Conservation (phyloP, 164 flowering plant genomes). For the Santalum album region DNA sequence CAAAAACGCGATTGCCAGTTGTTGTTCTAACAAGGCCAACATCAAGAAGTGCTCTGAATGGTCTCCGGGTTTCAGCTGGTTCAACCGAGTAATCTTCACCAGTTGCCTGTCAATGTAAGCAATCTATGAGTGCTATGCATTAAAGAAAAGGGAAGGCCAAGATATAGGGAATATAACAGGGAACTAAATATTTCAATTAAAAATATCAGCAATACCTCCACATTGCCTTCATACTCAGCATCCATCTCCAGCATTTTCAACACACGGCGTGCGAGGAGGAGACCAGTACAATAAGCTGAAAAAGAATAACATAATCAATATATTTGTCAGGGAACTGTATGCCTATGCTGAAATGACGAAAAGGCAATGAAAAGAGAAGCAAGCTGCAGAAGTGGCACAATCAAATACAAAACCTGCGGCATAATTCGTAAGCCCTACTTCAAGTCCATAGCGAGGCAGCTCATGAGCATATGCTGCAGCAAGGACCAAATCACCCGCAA, state of each 20-base stretch:
- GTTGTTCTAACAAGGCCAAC: slow-evolving; percentile 63
- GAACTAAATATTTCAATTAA: background rate
- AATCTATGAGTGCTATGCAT: background rate
- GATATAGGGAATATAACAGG: too few species aligned
- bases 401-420: slow-evolving; percentile 55
- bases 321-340: too few species aligned
- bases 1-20: slow-evolving; percentile 69
- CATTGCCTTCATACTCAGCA: slow-evolving; percentile 56
- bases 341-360: too few species aligned
- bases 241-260: slow-evolving; percentile 62
- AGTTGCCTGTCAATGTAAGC: slow-evolving; percentile 28
- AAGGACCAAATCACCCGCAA: slow-evolving; percentile 78
- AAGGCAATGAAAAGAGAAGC: too few species aligned
- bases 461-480: slow-evolving; percentile 82
- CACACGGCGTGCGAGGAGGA: slow-evolving; percentile 59
- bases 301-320: background rate
- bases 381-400: background rate
- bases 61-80: slow-evolving; percentile 60
- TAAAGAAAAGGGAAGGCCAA: background rate
- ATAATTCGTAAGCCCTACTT: slow-evolving; percentile 89
- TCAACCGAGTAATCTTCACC: slow-evolving; percentile 75
- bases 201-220: slow-evolving; percentile 31
- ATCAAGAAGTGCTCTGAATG: slow-evolving; percentile 74
- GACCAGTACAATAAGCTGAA: slow-evolving; percentile 71
- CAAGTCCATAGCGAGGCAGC: slow-evolving; percentile 76